phyloP scores from a whole-genome alignment of 192 early-diverging fungal species.

The Funneliformis mosseae region DNA sequence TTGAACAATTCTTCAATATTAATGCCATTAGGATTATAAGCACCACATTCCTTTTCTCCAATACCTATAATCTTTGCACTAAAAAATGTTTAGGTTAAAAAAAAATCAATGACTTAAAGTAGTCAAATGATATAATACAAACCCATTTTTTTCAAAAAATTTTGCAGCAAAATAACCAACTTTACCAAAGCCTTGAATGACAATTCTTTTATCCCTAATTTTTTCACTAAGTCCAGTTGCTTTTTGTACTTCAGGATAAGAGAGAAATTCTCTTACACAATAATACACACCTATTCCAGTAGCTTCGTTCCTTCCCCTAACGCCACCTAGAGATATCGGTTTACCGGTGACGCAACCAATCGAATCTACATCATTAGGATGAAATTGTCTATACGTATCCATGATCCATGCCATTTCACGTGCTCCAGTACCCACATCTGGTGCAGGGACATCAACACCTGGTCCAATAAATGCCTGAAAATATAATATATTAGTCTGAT shows the following conservation, averaged over 20 bases:
- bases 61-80: constrained; percentile 77
- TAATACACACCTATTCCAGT: constrained; percentile 84
- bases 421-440: constrained; percentile 79
- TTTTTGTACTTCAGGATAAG: constrained; percentile 78
- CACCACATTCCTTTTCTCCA: constrained; percentile 69
- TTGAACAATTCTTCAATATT: constrained; percentile 68
- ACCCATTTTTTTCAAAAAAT: constrained; percentile 76
- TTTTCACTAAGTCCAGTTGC: constrained; percentile 62
- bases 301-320: constrained; percentile 80
- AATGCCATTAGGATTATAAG: constrained; percentile 64
- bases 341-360: constrained; percentile 84
- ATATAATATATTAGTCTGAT: too few species aligned
- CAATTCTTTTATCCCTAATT: constrained; percentile 61
- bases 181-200: constrained; percentile 87
- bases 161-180: constrained; percentile 84
- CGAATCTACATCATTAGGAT: constrained; percentile 77
- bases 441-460: constrained; percentile 81
- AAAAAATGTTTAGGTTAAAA: not conserved
- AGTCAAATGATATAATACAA: not conserved
- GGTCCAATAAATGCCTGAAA: constrained; percentile 72
- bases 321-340: constrained; percentile 75
- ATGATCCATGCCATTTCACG: constrained; percentile 88
- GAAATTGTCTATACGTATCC: constrained; percentile 85
- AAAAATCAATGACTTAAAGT: not conserved
- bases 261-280: constrained; percentile 77